Evolutionary conservation across 345 rosid species (phyloP), one percentile per base, ranked within the genome.

Genomic region (Cardamine chenopodiifolia): DNA sequence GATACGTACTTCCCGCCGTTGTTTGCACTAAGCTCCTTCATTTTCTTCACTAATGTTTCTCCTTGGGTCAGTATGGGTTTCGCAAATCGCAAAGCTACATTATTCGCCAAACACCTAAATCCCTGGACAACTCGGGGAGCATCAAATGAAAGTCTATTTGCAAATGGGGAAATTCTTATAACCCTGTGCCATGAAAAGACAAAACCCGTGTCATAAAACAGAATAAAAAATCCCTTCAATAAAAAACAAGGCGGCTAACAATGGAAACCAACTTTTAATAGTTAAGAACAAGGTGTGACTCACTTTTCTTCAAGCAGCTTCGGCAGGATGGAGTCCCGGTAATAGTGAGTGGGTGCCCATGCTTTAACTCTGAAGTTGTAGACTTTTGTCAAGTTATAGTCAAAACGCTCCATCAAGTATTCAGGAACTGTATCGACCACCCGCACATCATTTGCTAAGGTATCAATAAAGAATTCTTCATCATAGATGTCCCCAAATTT

Each of bases 311-410:
- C 97, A 53, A 90, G 88, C 20, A 95, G 83, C 83, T 85, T 90
- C 42, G 99, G 97, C 35, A 92, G 91, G 68, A 95, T 83, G 25
- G 80, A 85, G 84, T 92, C 97, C 82, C 79, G 84, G 74, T 91
- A 95, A 79, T 82, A 95, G 66, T 79, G 83, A 75, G 93, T 80
- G 8, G 97, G 83, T 47, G 99, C 87, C 99, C 96, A 95, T 52
- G 99, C 99, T 86, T 95, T 90, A 29, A 95, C 85, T 86, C 87
- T 87, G 82, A 95, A 95, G 87, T 95, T 95, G 87, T 75, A 90
- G 70, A 92, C 97, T 78, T 95, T 90, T 75, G 82, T 86, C 86
- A 95, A 71, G 69, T 92, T 92, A 74, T 78, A 75, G 84, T 87
- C 97, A 90, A 92, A 95, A 18, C 99, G 96, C 72, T 91, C 99